A percentile compares a stretch with the other conserved stretches of the same genome.
These are phyloP conservation scores for Saccharomycopsis fodiens DNA, from an alignment of 805 yeast species.

Conservation along the genomic window DNA sequence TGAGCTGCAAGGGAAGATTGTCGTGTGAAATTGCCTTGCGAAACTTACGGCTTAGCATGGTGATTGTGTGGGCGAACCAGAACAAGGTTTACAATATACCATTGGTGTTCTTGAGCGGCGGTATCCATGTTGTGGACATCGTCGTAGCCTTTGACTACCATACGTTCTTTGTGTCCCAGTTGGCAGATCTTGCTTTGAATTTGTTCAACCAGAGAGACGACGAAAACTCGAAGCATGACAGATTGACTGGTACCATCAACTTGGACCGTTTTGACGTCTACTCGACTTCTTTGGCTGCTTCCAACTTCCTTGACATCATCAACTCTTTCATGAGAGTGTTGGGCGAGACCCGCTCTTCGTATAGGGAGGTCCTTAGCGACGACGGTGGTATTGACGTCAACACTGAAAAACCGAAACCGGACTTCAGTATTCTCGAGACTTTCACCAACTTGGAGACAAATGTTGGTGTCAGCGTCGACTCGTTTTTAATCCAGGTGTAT, in stretches of 20 bases:
- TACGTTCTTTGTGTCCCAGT: conserved; percentile 59
- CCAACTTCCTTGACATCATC: conserved; percentile 72
- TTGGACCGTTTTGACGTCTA: conserved; percentile 51
- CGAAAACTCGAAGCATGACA: conserved; percentile 44
- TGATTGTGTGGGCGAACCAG: conserved; percentile 59
- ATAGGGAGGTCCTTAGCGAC: conserved; percentile 53
- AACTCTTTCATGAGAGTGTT: conserved; percentile 63
- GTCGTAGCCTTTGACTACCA: conserved; percentile 80
- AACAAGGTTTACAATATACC: conserved; percentile 49
- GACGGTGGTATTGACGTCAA: conserved; percentile 69
- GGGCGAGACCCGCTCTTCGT: conserved; percentile 65
- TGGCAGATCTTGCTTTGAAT: conserved; percentile 41
- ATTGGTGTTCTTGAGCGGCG: conserved; percentile 52
- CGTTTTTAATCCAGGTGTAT: conserved; percentile 55
- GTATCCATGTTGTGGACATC: conserved; percentile 46
- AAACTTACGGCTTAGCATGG: conserved; percentile 49
- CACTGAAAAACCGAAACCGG: conserved; percentile 35
- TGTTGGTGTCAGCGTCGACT: conserved; percentile 53
- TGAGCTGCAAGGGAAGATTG: conserved; percentile 68
- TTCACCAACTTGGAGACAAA: conserved; percentile 47
- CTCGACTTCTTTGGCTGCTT: conserved; percentile 78
- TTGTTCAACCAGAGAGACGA: conserved; percentile 61
- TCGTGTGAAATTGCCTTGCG: conserved; percentile 57
- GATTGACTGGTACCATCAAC: conserved; percentile 43
- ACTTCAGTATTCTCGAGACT: conserved; percentile 18